phyloP scores from a whole-genome alignment of 768 basidiomycete species.

The Russula lepida region DNA sequence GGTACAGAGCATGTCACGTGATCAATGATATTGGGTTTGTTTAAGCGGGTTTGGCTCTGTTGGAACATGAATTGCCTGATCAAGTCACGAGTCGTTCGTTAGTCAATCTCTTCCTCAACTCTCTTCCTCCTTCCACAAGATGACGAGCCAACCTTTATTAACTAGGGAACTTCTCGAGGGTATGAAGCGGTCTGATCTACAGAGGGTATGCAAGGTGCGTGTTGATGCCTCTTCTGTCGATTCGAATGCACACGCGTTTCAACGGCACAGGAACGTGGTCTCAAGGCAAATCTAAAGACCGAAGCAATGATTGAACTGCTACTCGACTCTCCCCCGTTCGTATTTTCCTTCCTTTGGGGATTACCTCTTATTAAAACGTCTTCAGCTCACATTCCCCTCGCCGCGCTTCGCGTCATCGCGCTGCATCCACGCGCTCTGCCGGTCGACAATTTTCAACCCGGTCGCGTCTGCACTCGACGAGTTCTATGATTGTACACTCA shows the following conservation, averaged over 20 bases:
- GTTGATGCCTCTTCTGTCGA: conserved; percentile 6
- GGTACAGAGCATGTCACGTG: conserved; percentile 5
- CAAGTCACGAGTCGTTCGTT: conserved; percentile 1
- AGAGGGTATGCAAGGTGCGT: conserved; percentile 53
- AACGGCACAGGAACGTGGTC: conserved; percentile 55
- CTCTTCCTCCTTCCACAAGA: neutral
- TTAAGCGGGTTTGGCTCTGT: neutral
- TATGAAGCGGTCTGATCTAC: conserved; percentile 47
- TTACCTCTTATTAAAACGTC: conserved; percentile 23
- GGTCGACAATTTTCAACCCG: conserved; percentile 10
- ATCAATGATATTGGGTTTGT: neutral
- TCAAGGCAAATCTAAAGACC: conserved; percentile 76
- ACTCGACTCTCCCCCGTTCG: conserved; percentile 36
- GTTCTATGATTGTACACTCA: conserved; percentile 20
- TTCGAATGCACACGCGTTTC: conserved; percentile 3
- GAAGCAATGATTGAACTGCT: conserved; percentile 71
- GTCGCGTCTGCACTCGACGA: conserved; percentile 19
- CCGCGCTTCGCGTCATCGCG: conserved; percentile 13
- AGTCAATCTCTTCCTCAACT: neutral
- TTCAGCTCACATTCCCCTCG: conserved; percentile 10
- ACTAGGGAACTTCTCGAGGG: conserved; percentile 41
- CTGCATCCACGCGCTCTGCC: conserved; percentile 3
- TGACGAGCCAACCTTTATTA: conserved; percentile 34
- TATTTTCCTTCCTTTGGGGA: neutral
- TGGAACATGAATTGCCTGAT: neutral